Conservation (phyloP, 108 stramenopile species). For the Fistulifera pelliculosa region DNA sequence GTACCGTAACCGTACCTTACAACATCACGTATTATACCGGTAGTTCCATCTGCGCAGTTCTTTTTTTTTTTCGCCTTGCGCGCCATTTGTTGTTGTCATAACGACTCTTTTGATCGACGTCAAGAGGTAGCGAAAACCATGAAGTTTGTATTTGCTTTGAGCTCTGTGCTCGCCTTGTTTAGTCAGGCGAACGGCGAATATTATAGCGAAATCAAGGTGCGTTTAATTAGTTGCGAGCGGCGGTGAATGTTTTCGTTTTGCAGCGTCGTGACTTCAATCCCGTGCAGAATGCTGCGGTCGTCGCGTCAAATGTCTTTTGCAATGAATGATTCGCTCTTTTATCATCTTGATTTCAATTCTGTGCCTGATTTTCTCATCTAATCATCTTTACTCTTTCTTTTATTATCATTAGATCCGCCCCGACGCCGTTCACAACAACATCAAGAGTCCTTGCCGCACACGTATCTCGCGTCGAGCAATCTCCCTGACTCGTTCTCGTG, state of each 20-base stretch:
- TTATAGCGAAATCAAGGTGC: slow-evolving; percentile 7
- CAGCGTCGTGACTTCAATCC: neutral
- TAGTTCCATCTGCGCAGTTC: too few species aligned
- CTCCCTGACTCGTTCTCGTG: slow-evolving; percentile 61
- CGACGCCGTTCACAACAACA: slow-evolving; percentile 17
- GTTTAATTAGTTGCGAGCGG: neutral
- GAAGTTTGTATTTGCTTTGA: too few species aligned
- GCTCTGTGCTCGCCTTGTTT: too few species aligned
- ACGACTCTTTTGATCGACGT: too few species aligned
- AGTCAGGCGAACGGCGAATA: slow-evolving; percentile 4
- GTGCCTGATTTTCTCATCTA: neutral
- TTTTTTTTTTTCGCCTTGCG: too few species aligned
- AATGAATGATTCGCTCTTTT: too few species aligned
- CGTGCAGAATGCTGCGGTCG: neutral
- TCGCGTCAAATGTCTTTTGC: neutral
- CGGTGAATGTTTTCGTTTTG: neutral
- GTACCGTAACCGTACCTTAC: too few species aligned
- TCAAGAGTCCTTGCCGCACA: slow-evolving; percentile 49
- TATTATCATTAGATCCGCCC: slow-evolving; percentile 5
- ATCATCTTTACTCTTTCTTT: neutral
- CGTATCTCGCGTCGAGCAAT: slow-evolving; percentile 45
- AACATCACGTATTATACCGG: too few species aligned
- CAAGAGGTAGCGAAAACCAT: too few species aligned
- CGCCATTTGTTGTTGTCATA: too few species aligned
- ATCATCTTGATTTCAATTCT: neutral